Conservation (phyloP, 495 filamentous ascomycete species). For the Podospora comata region DNA sequence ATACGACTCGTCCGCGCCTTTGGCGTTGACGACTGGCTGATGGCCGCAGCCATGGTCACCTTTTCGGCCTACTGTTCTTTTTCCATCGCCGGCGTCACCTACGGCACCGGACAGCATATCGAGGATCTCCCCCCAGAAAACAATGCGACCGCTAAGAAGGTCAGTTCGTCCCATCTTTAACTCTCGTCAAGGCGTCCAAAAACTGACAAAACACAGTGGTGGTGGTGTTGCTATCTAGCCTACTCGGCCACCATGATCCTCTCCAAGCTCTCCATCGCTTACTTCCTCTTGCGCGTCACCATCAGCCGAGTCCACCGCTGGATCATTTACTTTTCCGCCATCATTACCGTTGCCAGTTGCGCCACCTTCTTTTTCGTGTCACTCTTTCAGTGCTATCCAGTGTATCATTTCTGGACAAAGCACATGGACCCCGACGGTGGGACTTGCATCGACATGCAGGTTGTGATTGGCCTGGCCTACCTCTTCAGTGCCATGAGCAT, state of each 20-base stretch:
- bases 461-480: constrained; percentile 28
- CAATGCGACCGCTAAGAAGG: constrained; percentile 11
- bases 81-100: constrained; percentile 14
- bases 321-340: constrained; percentile 34
- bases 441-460: constrained; percentile 25
- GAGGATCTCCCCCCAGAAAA: constrained; percentile 6
- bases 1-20: constrained; percentile 19
- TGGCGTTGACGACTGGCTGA: constrained; percentile 21
- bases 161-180: constrained; percentile 2
- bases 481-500: constrained; percentile 29
- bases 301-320: constrained; percentile 36
- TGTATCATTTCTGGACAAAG: constrained; percentile 39
- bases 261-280: constrained; percentile 43
- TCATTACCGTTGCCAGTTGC: constrained; percentile 32
- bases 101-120: constrained; percentile 15
- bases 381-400: constrained; percentile 45
- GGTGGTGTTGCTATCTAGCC: constrained; percentile 28
- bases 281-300: constrained; percentile 45
- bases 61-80: constrained; percentile 18
- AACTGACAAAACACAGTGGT: constrained; percentile 16
- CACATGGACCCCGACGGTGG: constrained; percentile 14
- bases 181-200: too few relatives aligned
- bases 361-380: constrained; percentile 40
- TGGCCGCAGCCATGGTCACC: constrained; percentile 12
- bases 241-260: constrained; percentile 29